Base-by-base conservation (phyloP, 192 early-diverging fungal genomes). In the Phycomyces blakesleeanus region DNA sequence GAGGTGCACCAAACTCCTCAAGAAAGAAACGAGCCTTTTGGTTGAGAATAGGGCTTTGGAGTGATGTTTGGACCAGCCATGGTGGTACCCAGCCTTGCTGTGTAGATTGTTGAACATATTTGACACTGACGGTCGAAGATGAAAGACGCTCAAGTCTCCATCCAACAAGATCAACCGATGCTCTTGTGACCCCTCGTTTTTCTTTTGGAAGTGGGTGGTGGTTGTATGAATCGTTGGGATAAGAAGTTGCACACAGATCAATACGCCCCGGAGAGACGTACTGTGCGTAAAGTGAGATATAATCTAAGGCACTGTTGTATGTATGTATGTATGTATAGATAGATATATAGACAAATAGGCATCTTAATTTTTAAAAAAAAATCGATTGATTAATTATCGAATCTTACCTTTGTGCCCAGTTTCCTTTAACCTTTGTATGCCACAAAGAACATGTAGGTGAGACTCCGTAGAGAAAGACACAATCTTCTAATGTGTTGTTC, bases 391-490 rank as follows among this genome's bases (percentile, higher is more conserved):
- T 37, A 14, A 24, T 34, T 53, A 8, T 44, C 44, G 16, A 16
- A n/a, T 18, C 55, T 49, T 75, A 78, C 77, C 77, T 78, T 55
- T 73, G 55, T 7, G 76, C 72, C 79, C 79, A 81, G 20, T 73
- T 64, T 38, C 72, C 76, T 57, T 78, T 81, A 24, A 78, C 39
- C 26, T 77, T 63, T 7, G 74, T 64, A 51, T 81, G 76, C 34
- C 55, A 67, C 7, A 81, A 52, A 11, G 68, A 75, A 14, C 73
- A 74, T 0, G 74, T 73, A 14, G 71, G 67, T 1, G 79, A 73
- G 0, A 69, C 27, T 10, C 67, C 64, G n/a, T 71, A 61, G 8
- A 81, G 24, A 61, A 76, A 65, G 14, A 66, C 64, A 12, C 67
- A 57, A 18, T 76, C 69, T 37, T 81, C 79, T 67, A 80, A 75